These are phyloP conservation scores for Gonapodya sp. DNA, from an alignment of 192 early-diverging fungal genomes.

Conservation along the genomic window DNA sequence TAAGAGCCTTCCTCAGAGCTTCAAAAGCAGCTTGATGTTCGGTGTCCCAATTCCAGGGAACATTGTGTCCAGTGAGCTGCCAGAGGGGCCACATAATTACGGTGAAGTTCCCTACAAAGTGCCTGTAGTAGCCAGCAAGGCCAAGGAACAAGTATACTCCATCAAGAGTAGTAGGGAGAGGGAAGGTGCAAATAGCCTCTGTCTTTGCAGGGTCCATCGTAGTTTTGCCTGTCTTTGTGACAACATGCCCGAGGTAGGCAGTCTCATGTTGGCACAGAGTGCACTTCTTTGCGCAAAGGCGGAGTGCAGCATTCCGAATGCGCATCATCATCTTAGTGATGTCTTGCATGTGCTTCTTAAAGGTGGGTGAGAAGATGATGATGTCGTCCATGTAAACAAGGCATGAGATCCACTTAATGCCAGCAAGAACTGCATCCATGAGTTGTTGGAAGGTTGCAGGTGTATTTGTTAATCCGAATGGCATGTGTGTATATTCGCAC, in stretches of 20 bases:
- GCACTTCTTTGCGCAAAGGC: neutral
- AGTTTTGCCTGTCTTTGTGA: neutral
- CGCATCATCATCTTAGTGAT: neutral
- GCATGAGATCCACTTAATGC: slow-evolving; percentile 16
- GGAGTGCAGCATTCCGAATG: neutral
- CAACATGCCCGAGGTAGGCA: neutral
- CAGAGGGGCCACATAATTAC: neutral
- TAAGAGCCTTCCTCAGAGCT: neutral
- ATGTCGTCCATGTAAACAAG: slow-evolving; percentile 38
- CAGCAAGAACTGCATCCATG: slow-evolving; percentile 26
- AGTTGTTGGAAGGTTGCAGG: slow-evolving; percentile 25
- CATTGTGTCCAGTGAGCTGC: neutral
- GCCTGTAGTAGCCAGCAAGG: neutral
- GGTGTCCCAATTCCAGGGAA: neutral
- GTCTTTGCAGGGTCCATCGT: neutral
- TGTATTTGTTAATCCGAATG: slow-evolving; percentile 31
- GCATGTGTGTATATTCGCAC: slow-evolving; percentile 27
- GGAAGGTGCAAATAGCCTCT: neutral
- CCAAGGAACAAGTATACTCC: neutral
- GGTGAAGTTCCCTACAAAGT: neutral
- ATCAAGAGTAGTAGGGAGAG: neutral
- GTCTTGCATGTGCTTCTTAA: slow-evolving; percentile 24
- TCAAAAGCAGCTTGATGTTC: neutral
- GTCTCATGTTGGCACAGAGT: neutral
- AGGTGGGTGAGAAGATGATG: slow-evolving; percentile 21